Base-by-base conservation (phyloP, 2,329 filamentous ascomycete species). In the Hypoxylon sp. region DNA sequence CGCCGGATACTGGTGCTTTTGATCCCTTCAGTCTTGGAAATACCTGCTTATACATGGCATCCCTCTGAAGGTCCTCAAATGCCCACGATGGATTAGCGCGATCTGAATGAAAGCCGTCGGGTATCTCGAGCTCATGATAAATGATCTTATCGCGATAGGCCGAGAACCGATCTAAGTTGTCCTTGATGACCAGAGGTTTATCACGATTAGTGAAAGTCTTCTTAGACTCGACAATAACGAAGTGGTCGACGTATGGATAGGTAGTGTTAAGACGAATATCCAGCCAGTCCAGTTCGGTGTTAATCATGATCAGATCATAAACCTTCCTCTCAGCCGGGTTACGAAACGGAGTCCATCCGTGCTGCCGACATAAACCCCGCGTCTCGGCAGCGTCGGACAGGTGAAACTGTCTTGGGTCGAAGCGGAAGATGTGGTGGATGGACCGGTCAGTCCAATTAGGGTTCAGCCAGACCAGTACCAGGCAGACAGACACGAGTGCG, bases 281-380 rank as follows among this genome's bases (percentile, higher is more conserved):
- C 45, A 91, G 82, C 83, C 87, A 89, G 78, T 91, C 89, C 11
- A 91, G 81, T 78, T 91, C 89, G 2, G 82, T 85, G 70, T 88
- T 89, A 71, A 90, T 78, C 81, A 90, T 85, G 72, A 89, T 82
- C 1, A 91, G 80, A 74, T 91, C 89, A 75, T 88, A 89, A 32
- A 89, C 79, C 74, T 86, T 87, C 55, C 86, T 82, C 50, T 74
- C 72, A 17, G 65, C 60, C 17, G 65, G 69, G n/a, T 69, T 64
- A 3, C 62, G 53, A 69, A 78, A 83, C 2, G 79, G 77, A 36
- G 75, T 67, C 79, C 81, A 82, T 28, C 81, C 79, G 63, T 82
- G 78, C 6, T 73, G 73, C 23, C 73, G 73, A 72, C 82, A 84
- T 36, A 78, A 63, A 38, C 55, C 53, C 58, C 69, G 72, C 14